phyloP scores from a whole-genome alignment of 768 basidiomycete species.

The Mycena venus region DNA sequence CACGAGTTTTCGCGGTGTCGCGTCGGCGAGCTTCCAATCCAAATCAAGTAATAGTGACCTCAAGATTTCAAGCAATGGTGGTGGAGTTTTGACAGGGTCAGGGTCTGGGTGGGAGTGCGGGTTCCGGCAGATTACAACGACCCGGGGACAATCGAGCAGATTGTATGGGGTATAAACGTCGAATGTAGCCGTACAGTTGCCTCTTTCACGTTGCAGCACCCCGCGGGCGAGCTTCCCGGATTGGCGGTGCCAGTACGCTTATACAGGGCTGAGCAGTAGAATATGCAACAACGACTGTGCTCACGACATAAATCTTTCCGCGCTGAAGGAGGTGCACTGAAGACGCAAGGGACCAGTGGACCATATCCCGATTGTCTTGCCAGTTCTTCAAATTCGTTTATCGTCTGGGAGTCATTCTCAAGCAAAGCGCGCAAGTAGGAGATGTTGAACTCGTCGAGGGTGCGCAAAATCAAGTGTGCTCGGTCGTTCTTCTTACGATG shows the following conservation, averaged over 20 bases:
- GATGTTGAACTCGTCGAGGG: constrained; percentile 37
- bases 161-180: constrained; percentile 18
- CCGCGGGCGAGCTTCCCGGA: constrained; percentile 32
- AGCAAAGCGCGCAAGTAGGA: constrained; percentile 39
- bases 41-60: constrained; percentile 26
- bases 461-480: constrained; percentile 37
- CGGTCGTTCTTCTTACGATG: neutral
- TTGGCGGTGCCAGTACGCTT: no score
- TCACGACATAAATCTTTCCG: constrained; percentile 36
- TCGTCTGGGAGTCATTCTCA: neutral
- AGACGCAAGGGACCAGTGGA: constrained; percentile 35
- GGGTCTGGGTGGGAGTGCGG: constrained; percentile 7
- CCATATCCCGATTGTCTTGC: constrained; percentile 31
- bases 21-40: constrained; percentile 43
- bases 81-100: constrained; percentile 13
- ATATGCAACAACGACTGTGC: neutral
- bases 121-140: neutral
- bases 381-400: neutral
- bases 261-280: constrained; percentile 39
- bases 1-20: no score
- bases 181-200: constrained; percentile 5
- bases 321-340: constrained; percentile 26
- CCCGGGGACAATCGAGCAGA: neutral
- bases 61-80: constrained; percentile 26
- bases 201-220: neutral